phyloP scores from a whole-genome alignment of 176 grass and related monocot species.

The Cenchrus americanus region DNA sequence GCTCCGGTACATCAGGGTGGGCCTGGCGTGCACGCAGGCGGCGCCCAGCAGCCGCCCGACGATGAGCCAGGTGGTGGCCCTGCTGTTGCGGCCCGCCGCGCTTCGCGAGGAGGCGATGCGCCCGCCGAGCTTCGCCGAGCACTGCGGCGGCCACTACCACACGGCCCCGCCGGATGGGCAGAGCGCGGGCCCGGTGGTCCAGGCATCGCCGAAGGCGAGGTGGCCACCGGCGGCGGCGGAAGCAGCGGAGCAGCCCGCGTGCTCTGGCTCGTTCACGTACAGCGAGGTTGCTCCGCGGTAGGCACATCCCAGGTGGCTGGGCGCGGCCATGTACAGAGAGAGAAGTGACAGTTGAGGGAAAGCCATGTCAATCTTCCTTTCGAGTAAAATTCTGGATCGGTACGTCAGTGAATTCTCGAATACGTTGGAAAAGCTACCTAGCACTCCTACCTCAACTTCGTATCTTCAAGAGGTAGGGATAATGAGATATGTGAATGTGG shows the following conservation, averaged over 20 bases:
- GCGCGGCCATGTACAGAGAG: too few species aligned
- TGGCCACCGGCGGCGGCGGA: not conserved
- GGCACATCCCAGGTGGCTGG: too few species aligned
- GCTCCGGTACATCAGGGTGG: constrained; percentile 52
- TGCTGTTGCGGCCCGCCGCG: constrained; percentile 35
- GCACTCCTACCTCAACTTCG: too few species aligned
- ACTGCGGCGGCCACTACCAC: not conserved
- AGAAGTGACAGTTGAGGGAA: too few species aligned
- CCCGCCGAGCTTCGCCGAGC: constrained; percentile 20
- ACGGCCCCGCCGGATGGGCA: not conserved
- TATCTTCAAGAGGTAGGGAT: too few species aligned
- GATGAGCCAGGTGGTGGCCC: constrained; percentile 50
- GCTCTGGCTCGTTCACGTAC: constrained; percentile 32
- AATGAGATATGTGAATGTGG: too few species aligned
- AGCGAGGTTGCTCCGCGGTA: constrained; percentile 26
- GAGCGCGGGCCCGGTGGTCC: not conserved
- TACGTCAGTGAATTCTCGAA: too few species aligned
- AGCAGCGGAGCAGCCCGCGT: not conserved
- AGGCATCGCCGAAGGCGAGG: not conserved
- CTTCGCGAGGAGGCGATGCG: constrained; percentile 3
- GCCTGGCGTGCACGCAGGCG: constrained; percentile 54
- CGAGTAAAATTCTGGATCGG: too few species aligned
- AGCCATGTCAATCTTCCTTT: too few species aligned
- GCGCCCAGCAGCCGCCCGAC: constrained; percentile 41
- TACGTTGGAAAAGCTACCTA: too few species aligned